Conservation (phyloP, 768 basidiomycete species). For the Leccinellum luteum region DNA sequence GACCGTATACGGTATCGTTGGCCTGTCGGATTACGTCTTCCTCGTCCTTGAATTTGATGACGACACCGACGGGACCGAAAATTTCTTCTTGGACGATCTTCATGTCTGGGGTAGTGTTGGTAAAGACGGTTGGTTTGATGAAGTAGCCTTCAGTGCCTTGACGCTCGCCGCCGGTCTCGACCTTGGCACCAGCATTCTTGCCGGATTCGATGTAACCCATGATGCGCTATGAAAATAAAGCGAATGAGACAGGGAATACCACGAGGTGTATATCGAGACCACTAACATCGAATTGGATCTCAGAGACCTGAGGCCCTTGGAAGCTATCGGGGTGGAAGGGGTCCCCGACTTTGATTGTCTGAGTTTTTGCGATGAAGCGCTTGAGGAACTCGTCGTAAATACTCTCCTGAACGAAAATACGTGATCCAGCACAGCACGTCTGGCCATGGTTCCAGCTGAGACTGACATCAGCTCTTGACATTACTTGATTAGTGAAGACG, state of each 20-base stretch:
- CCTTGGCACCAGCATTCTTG: conserved; percentile 64
- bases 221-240: conserved; percentile 52
- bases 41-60: conserved; percentile 73
- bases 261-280: not conserved
- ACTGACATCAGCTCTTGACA: conserved; percentile 18
- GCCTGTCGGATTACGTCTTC: conserved; percentile 68
- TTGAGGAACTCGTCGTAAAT: conserved; percentile 78
- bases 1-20: conserved; percentile 85
- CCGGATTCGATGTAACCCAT: conserved; percentile 78
- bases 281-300: conserved; percentile 69
- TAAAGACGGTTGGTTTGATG: conserved; percentile 74
- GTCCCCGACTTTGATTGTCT: conserved; percentile 62
- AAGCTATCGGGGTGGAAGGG: conserved; percentile 59
- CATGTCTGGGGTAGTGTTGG: conserved; percentile 64
- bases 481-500: conserved; percentile 24
- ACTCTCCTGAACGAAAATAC: conserved; percentile 75
- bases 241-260: not conserved
- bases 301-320: conserved; percentile 80
- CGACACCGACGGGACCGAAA: conserved; percentile 76
- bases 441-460: conserved; percentile 73
- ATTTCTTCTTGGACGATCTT: conserved; percentile 75
- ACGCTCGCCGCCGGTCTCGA: conserved; percentile 61
- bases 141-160: conserved; percentile 65
- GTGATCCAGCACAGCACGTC: conserved; percentile 75
- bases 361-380: conserved; percentile 53